These are phyloP conservation scores for Teratosphaeria zuluensis DNA, from an alignment of 2,329 filamentous ascomycete genomes.

Conservation along the genomic window DNA sequence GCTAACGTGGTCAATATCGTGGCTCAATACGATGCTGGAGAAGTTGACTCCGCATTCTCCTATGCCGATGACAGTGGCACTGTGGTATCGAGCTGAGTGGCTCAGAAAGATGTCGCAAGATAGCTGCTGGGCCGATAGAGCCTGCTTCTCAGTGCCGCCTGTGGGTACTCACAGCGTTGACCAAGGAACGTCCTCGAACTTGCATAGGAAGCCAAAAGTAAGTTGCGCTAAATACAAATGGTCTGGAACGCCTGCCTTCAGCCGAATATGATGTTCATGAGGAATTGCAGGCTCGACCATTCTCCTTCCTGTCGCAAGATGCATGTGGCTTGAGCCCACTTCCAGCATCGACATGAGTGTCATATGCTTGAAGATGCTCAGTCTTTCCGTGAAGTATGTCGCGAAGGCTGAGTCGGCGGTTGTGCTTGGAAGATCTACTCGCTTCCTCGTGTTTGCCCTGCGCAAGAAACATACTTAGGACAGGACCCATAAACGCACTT, in stretches of 20 bases:
- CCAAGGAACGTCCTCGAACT: too few relatives aligned
- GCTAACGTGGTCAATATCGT: conserved; percentile 9
- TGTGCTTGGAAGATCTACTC: neutral
- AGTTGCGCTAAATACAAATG: neutral
- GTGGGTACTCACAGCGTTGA: neutral
- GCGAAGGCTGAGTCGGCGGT: neutral
- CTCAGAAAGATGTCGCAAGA: neutral
- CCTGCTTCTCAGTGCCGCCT: neutral
- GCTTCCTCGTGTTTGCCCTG: neutral
- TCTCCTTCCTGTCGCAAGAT: neutral
- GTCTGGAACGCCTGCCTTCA: too few relatives aligned
- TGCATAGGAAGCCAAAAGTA: neutral
- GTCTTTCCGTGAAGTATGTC: neutral
- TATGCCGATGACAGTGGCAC: neutral
- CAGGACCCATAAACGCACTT: neutral
- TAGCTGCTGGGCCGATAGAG: neutral
- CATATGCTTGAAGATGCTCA: neutral
- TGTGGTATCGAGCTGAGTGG: neutral
- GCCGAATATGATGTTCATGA: too few relatives aligned
- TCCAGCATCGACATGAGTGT: neutral
- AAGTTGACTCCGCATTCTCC: conserved; percentile 6
- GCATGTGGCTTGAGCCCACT: neutral
- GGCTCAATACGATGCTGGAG: conserved; percentile 8
- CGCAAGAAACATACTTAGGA: neutral
- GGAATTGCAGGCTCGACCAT: neutral